Evolutionary conservation across 306 rosid genomes (phyloP), one percentile per base, ranked within the genome.

Genomic region (Arachis hypogaea): DNA sequence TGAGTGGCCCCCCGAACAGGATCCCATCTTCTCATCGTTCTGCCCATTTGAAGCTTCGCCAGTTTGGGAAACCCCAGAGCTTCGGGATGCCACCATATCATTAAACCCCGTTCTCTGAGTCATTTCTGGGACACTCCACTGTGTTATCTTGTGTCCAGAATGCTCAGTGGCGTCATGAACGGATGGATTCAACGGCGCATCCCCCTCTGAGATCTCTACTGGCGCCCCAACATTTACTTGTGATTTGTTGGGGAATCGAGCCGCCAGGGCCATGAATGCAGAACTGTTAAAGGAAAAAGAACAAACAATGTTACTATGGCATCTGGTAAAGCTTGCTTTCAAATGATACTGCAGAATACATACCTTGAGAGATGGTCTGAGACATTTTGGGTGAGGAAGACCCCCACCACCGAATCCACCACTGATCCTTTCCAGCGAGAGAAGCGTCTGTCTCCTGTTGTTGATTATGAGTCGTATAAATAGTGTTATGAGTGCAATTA

Each of bases 331-430:
- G 67, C 75, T 66, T 38, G 36, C 56, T 57, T 44, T 43, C 44
- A 18, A 18, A 45, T 44, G 40, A 71, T 69, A 36, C 73, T 11
- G 69, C 28, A 67, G 41, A 43, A 56, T 66, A 59, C 42, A 75
- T 78, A 95, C 99, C 99, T 95, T 69, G 99, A 95, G 64, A 95
- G 96, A 81, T 95, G 99, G 78, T 95, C 99, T 16, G 99, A 85
- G 51, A 95, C 99, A 84, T 95, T 95, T 78, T 95, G 99, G 59
- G 99, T 95, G 36, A 95, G 97, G 78, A 95, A 95, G 71, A 95
- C 99, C 79, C 99, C 99, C 64, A 95, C 83, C 71, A 95, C 99
- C 4, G 99, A 95, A 86, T 95, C 99, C 78, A 95, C 81, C 54
- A 95, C 98, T 18, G 99, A 95, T 78, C 99, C 99, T 85, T 95